Conservation (phyloP, 768 basidiomycete species). For the Rhodotorula taiwanensis region DNA sequence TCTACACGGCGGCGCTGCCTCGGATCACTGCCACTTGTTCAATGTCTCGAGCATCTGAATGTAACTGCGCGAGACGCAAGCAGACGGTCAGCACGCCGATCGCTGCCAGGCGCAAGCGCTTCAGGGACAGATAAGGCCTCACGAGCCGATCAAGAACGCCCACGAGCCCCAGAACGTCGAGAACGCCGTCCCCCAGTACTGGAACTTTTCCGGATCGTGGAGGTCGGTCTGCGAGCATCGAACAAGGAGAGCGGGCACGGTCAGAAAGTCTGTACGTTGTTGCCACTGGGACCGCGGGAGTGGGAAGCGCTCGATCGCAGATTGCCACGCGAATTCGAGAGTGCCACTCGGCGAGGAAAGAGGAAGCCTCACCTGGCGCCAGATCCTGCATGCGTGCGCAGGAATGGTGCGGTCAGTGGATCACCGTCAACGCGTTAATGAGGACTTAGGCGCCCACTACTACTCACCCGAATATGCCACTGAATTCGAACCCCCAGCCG, state of each 20-base stretch:
- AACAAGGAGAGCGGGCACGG: too few species aligned
- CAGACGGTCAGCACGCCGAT: too few species aligned
- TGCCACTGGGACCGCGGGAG: too few species aligned
- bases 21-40: conserved; percentile 20
- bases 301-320: not conserved
- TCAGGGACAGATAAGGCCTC: too few species aligned
- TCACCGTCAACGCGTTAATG: too few species aligned
- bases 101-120: too few species aligned
- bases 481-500: conserved; percentile 32
- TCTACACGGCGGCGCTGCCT: not conserved
- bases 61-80: too few species aligned
- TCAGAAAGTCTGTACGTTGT: too few species aligned
- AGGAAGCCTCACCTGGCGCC: conserved; percentile 5
- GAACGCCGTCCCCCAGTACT: conserved; percentile 34
- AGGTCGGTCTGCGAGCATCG: too few species aligned
- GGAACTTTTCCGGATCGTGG: not conserved
- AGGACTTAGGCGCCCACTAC: not conserved
- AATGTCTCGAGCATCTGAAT: conserved; percentile 28
- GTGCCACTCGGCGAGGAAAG: too few species aligned
- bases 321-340: too few species aligned
- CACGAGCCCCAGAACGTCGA: conserved; percentile 36
- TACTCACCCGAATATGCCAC: conserved; percentile 31
- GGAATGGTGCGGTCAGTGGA: not conserved
- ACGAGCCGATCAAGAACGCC: conserved; percentile 30
- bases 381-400: not conserved